Evolutionary conservation across 768 basidiomycete genomes (phyloP), one percentile per base, ranked within the genome.

Genomic region (Crepidotus variabilis): DNA sequence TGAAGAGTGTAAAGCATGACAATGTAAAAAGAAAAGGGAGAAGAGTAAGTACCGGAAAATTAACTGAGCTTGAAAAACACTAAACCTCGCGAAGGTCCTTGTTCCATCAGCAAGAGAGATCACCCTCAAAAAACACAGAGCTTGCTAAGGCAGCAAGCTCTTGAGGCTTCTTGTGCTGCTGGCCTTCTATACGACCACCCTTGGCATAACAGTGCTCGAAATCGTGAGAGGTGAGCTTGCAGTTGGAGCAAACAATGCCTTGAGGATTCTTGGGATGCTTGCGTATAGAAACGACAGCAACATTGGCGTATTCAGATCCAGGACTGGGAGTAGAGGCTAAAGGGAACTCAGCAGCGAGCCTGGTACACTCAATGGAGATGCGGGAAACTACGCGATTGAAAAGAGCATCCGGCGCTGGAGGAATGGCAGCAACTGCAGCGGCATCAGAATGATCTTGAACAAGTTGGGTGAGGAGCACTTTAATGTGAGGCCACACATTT

Each of bases 151-250:
- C 39, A 43, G 39, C 39, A 11, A 43, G 5, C 22, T 18, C 24
- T 46, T 33, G 46, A 24, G 6, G 23, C 32, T 33, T 45, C 47
- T 48, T 57, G 13, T 39, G 52, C 24, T 34, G 52, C n/a, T 57
- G 56, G 20, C 59, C 59, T 14, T 54, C 56, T 33, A 54, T 57
- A 23, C 60, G 53, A 16, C 60, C 60, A 4, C 60, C 56, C 24
- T 50, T 51, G 10, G 52, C 49, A 51, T 54, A 60, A 50, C 60
- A 60, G 9, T 55, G 50, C 2, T 43, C 51, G n/a, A 18, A 20
- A 24, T 57, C 53, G 16, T 60, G 60, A 6, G 53, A 54, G 6
- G 28, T 24, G 2, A 36, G 48, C 6, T 35, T 22, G 33, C 60
- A 60, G 47, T 57, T 60, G 2, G 47, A 55, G 47, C 57, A 59